Evolutionary conservation across 495 filamentous ascomycete species (phyloP), one percentile per base, ranked within the genome.

Genomic region (Penicillium parvum): DNA sequence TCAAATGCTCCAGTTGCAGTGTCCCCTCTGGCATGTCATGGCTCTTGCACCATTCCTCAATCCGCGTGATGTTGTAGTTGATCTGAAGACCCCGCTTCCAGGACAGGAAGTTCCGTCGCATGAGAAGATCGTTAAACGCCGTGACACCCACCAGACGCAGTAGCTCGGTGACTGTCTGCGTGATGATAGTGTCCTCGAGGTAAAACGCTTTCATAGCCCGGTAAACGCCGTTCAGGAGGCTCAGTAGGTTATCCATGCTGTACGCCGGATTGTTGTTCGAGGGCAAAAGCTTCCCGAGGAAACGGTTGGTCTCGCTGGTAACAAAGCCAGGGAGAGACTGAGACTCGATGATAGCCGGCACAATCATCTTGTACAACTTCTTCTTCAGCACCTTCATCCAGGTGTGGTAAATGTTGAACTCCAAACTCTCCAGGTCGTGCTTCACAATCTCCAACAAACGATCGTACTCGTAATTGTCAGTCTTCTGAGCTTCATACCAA

Each of bases 361-460:
- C 92, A 57, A 99, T 95, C 92, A 99, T 99, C 75, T 97, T 97
- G 54, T 88, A 86, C 34, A 99, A 76, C 67, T 94, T 95, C 76
- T 95, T 95, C 76, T 99, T 99, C 57, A 99, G 75, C 30, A 96
- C 90, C 74, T 99, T 99, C 92, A 99, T 99, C 92, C 92, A 99
- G 8, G 92, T 99, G 67, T 99, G 94, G 66, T 99, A 99, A 60
- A 99, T 97, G 72, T 99, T 99, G 78, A 99, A 99, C 67, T 99
- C 92, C 32, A 99, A 72, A 65, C 88, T 95, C 71, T 99, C 92
- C 37, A 99, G 74, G 54, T 99, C 92, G 55, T 97, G 92, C 76
- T 99, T 99, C 49, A 97, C 92, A 58, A 99, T 97, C 61, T 99
- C 92, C 56, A 99, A 69, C 22, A 99, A 75, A 48, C 94, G 86